These are phyloP conservation scores for Neocallimastix lanati DNA, from an alignment of 192 early-diverging fungal species.

Conservation along the genomic window DNA sequence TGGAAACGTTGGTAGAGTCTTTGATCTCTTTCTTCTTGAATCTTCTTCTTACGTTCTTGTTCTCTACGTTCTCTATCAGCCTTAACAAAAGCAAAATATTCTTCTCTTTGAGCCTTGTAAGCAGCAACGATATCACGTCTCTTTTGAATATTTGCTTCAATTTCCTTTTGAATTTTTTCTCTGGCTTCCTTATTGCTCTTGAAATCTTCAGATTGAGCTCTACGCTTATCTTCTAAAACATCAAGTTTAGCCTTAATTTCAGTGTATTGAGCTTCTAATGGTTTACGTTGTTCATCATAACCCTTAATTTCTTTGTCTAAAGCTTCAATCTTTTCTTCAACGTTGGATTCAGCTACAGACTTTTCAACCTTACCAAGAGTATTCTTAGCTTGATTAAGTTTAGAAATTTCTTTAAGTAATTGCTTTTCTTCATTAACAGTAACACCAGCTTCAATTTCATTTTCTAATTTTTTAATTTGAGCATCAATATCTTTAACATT, in stretches of 20 bases:
- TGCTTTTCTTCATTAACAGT: slow-evolving; percentile 77
- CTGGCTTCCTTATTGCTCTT: slow-evolving; percentile 55
- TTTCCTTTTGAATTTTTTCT: slow-evolving; percentile 45
- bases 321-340: slow-evolving; percentile 46
- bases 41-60: slow-evolving; percentile 45
- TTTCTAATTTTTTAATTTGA: slow-evolving; percentile 42
- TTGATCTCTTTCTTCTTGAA: slow-evolving; percentile 44
- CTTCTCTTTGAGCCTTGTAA: background rate
- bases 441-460: slow-evolving; percentile 58
- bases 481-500: slow-evolving; percentile 58
- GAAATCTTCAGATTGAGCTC: slow-evolving; percentile 47
- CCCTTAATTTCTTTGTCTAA: slow-evolving; percentile 25
- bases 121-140: background rate
- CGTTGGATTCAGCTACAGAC: slow-evolving; percentile 21
- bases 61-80: slow-evolving; percentile 38
- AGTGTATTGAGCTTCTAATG: slow-evolving; percentile 48
- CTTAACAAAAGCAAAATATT: background rate
- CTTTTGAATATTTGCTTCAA: background rate
- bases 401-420: slow-evolving; percentile 59
- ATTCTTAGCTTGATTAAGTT: slow-evolving; percentile 56
- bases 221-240: slow-evolving; percentile 43
- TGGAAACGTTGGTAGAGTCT: slow-evolving; percentile 46
- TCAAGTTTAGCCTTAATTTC: slow-evolving; percentile 58
- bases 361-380: slow-evolving; percentile 44
- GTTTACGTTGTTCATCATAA: slow-evolving; percentile 17